Evolutionary conservation across 2,329 filamentous ascomycete genomes (phyloP), one percentile per base, ranked within the genome.

Genomic region (Monosporascus sp.): DNA sequence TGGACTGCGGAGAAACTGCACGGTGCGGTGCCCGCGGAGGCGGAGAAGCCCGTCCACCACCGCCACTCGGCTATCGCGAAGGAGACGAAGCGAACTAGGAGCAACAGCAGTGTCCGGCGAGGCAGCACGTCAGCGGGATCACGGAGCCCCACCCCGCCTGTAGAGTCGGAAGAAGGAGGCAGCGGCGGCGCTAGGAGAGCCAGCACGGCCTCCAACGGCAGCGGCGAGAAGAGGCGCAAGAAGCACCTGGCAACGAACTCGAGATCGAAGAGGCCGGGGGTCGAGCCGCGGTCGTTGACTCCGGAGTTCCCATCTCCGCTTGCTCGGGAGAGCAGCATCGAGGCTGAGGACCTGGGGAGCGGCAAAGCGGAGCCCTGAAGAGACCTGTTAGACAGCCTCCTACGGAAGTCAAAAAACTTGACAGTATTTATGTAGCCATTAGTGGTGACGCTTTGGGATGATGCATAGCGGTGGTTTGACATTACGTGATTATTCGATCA

Each of bases 241-340:
- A 82, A 79, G 68, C 68, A 73, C 44, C 65, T 73, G 9, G 72
- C 76, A 5, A 61, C 67, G 14, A 65, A 67, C 31, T 67, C 72
- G 24, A 73, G 71, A 55, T 60, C 73, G 18, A 77, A 73, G 62
- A 71, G 78, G 36, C 66, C 74, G 0, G 71, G 71, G 0, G 68
- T 70, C 4, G 79, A 82, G 47, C 76, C 75, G 4, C 68, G 80
- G 49, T 82, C 79, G 5, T 72, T 78, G 3, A 82, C 80, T 3
- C 80, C 80, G 1, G 80, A 83, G 42, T 72, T 73, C 18, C 71
- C 79, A 5, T 82, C 80, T 3, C 80, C 79, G 3, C 63, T 83
- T 54, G 75, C 77, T 6, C 72, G 70, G 49, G 78, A 79, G 58
- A 78, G 72, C 54, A 78, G 69, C 47, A 57, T 69, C 25, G 63